These are phyloP conservation scores for Zasmidium cellare DNA, from an alignment of 2,329 filamentous ascomycete species.

Conservation along the genomic window DNA sequence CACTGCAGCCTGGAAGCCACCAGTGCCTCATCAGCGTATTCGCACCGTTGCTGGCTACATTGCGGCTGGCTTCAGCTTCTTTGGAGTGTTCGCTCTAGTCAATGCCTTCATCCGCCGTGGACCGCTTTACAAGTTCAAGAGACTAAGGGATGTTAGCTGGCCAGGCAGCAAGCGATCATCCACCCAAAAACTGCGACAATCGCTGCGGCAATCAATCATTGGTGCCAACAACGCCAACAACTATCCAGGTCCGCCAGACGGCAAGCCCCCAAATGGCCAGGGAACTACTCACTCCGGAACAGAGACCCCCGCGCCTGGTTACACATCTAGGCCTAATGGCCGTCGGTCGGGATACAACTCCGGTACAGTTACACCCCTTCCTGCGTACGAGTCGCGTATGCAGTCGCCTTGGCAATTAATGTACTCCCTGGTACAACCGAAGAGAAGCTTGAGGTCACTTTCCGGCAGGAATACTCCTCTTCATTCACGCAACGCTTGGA, in stretches of 20 bases:
- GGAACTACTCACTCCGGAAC: constrained; percentile 6
- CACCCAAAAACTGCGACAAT: constrained; percentile 15
- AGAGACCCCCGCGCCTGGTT: constrained; percentile 22
- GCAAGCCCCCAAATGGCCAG: not conserved
- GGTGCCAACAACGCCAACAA: constrained; percentile 3
- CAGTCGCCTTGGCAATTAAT: constrained; percentile 14
- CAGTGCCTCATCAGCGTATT: constrained; percentile 13
- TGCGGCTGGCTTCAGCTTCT: constrained; percentile 29
- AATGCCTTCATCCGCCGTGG: constrained; percentile 30
- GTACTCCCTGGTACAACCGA: constrained; percentile 6
- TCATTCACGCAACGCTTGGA: constrained; percentile 8
- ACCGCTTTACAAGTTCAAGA: constrained; percentile 28
- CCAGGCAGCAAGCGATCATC: constrained; percentile 19
- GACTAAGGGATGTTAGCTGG: constrained; percentile 12
- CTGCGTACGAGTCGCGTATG: constrained; percentile 15
- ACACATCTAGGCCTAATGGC: constrained; percentile 13
- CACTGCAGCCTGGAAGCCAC: constrained; percentile 19
- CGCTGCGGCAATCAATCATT: constrained; percentile 19
- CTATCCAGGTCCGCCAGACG: constrained; percentile 10
- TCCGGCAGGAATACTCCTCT: constrained; percentile 3
- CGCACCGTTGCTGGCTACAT: constrained; percentile 27
- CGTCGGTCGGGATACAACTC: constrained; percentile 8
- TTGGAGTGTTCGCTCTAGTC: constrained; percentile 27
- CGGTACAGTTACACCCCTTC: constrained; percentile 17
- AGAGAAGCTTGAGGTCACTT: not conserved